Evolutionary conservation across 805 yeast species (phyloP), one percentile per base, ranked within the genome.

Genomic region (Wickerhamomyces chaumierensis): DNA sequence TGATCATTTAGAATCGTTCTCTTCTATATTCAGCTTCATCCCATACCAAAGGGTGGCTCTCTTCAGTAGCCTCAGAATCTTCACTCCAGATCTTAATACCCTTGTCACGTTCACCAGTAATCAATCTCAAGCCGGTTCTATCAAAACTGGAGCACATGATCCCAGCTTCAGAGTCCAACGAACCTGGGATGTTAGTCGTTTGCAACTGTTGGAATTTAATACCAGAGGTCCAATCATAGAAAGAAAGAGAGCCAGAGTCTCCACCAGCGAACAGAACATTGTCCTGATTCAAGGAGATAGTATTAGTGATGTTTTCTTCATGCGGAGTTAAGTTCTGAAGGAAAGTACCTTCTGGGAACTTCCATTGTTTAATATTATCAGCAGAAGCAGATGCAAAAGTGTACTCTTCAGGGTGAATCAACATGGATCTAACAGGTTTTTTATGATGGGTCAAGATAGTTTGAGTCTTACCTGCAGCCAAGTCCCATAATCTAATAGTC

Each of bases 71-170:
- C 4, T 41, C 45, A 2, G 53, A 48, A 21, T 58, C 65, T 42
- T 71, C 73, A 37, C 63, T 69, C 90, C 92, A 85, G 1, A 84
- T 63, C 54, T 81, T 83, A 31, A 85, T 73, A 54, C 83, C 77
- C 54, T 88, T 88, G 58, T 90, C 97, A n/a, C 84, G 77, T 49
- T 84, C 94, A 36, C 95, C 86, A 2, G 95, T 84, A 17, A 92
- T 69, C 41, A 92, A 60, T 35, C 95, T 69, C 48, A 77, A 59
- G 0, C 96, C 96, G 42, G 86, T 77, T 55, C 68, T 63, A 56
- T 92, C 96, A 56, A 86, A 86, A 2, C 75, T 55, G 31, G 87
- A 73, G 9, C 86, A 68, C 46, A 79, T 65, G 5, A 90, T 73
- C 8, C 94, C 81, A 20, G 65, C 60, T 47, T 79, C 87, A 36